Evolutionary conservation across 441 rosid species (phyloP), one percentile per base, ranked within the genome.

Genomic region (Gossypium davidsonii): DNA sequence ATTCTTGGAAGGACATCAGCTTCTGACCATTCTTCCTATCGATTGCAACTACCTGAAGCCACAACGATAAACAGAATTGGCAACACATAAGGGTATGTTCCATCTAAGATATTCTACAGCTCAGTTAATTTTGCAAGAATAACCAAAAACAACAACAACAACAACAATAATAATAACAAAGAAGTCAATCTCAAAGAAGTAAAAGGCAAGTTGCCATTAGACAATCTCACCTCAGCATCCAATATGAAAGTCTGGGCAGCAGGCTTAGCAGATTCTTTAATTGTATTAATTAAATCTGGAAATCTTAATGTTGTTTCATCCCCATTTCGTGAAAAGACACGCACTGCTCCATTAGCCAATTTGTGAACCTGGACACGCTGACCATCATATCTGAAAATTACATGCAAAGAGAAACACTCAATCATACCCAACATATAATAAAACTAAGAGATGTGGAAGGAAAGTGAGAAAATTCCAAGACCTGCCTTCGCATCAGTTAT

Each of bases 1-100:
- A 83, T 78, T 93, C 97, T 82, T 93, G 98, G 79, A 93, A 93
- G 76, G 98, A 89, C 98, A 90, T 88, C 69, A 93, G 81, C 86
- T 88, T 90, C 79, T 78, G 77, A 59, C 83, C 86, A 81, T 89
- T 90, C 77, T 83, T 87, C 84, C 94, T 84, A 85, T 91, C 92
- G 72, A 86, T 80, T 73, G 97, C 97, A 80, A 91, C 98, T 53
- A 91, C 93, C 98, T 91, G 81, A 77, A 79, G 44, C 55, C 76
- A 73, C 67, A 77, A 58, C 34, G 26, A 52, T 25, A 4, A 59
- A 76, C 17, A 63, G 34, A 6, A 67, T 31, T 75, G 72, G 52
- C 58, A 56, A 48, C 51, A 4, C 53, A 46, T 6, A 34, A 18
- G 4, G 5, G 46, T 21, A 61, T 31, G 14, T 34, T 70, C 53